Evolutionary conservation across 352 stramenopile species (phyloP), one percentile per base, ranked within the genome.

Genomic region (Globisporangium takayamanum): DNA sequence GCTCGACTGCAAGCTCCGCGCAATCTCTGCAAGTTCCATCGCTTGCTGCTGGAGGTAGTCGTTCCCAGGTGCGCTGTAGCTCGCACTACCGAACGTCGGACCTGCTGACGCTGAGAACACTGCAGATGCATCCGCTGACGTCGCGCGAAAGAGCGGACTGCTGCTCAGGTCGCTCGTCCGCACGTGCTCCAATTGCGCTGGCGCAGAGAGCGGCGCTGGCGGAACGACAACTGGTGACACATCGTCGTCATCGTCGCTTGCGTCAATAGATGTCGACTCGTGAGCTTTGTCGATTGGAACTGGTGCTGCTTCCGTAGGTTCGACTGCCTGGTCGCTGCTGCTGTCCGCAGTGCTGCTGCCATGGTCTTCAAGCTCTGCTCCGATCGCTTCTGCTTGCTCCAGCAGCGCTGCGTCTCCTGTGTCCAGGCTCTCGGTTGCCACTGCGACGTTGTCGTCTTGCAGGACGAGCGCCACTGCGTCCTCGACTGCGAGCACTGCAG

Each of bases 1-100:
- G 4, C 71, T 75, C 33, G 76, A 85, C 61, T 89, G 75, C 48
- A 89, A 55, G 50, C 71, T 89, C 20, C 78, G 71, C 14, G 79
- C 77, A 44, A 87, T 83, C 53, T 85, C 79, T 0, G 72, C 77
- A 14, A 89, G 63, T 60, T 89, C 79, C 60, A 82, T 80, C 15
- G 77, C 72, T 60, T 87, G 73, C 50, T 81, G 73, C 60, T 87
- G 70, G 39, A 85, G 66, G 56, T 72, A 73, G 10, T 81, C 72
- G 57, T 79, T 82, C 46, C 57, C 63, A n/a, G 42, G 51, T 2
- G 37, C 33, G 4, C 30, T 22, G 11, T n/a, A 15, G 37, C 36
- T 49, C 25, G 55, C 53, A 55, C 67, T 52, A 33, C 16, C 67
- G 66, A 39, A 64, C 69, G 58, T 16, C 62, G 47, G 39, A 2